phyloP scores from a whole-genome alignment of 192 early-diverging fungal genomes.

The Rhizophagus sp. region DNA sequence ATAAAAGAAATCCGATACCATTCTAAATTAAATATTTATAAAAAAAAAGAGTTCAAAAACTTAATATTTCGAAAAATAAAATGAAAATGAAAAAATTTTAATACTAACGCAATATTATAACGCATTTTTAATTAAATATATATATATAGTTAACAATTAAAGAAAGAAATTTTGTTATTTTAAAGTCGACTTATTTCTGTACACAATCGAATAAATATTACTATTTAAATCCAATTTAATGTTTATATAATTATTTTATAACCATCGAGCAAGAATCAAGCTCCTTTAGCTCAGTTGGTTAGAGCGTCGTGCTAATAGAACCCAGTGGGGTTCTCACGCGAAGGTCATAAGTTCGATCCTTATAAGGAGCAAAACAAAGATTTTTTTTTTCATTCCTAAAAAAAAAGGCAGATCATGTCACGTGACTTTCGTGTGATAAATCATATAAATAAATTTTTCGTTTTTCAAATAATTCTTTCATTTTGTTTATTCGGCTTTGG shows the following conservation, averaged over 20 bases:
- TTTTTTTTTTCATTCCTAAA: background rate
- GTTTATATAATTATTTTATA: no score
- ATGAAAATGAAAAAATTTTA: background rate
- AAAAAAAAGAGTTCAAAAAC: background rate
- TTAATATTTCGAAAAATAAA: background rate
- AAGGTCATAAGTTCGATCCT: constrained; percentile 32
- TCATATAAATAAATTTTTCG: background rate
- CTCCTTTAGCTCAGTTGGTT: constrained; percentile 33
- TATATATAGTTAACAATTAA: no score
- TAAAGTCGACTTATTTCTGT: no score
- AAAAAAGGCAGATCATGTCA: background rate
- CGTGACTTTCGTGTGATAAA: background rate
- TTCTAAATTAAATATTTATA: constrained; percentile 46
- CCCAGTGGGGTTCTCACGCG: background rate
- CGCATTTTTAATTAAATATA: background rate
- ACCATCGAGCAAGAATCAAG: background rate
- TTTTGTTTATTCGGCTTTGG: background rate
- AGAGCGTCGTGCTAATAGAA: constrained; percentile 34
- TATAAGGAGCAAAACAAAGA: background rate
- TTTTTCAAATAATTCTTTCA: background rate
- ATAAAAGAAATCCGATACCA: constrained; percentile 98
- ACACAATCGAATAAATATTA: no score
- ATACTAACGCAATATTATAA: constrained; percentile 28
- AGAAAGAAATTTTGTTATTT: no score
- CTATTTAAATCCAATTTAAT: no score